Conservation (phyloP, 2,329 filamentous ascomycete genomes). For the Aspergillus sp. region DNA sequence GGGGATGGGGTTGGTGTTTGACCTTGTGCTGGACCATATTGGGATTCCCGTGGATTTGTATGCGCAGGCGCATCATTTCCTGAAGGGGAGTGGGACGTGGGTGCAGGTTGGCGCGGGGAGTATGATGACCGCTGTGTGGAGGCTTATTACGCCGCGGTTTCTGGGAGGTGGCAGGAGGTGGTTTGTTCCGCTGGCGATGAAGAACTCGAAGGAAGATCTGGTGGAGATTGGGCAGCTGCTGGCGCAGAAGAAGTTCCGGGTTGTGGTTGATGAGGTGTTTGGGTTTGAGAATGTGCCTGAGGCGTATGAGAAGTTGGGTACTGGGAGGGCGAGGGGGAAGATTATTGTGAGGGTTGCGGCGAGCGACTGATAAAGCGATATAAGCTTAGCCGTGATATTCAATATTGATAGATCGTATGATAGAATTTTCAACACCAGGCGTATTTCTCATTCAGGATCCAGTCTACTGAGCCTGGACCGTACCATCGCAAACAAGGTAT, state of each 20-base stretch:
- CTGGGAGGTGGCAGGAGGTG: slow-evolving; percentile 51
- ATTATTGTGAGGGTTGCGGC: slow-evolving; percentile 49
- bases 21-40: slow-evolving; percentile 60
- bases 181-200: slow-evolving; percentile 34
- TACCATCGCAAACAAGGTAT: slow-evolving; percentile 23
- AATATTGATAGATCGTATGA: too few relatives aligned
- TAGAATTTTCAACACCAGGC: slow-evolving; percentile 24
- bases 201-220: slow-evolving; percentile 47
- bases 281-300: slow-evolving; percentile 57
- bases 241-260: slow-evolving; percentile 57
- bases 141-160: slow-evolving; percentile 46
- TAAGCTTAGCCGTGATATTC: not conserved
- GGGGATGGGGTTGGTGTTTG: slow-evolving; percentile 50
- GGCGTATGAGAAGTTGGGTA: slow-evolving; percentile 61
- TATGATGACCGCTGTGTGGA: slow-evolving; percentile 32
- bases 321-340: slow-evolving; percentile 58
- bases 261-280: slow-evolving; percentile 57
- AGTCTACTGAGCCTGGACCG: slow-evolving; percentile 17
- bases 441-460: slow-evolving; percentile 36
- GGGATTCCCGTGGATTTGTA: slow-evolving; percentile 54
- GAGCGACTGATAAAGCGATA: not conserved
- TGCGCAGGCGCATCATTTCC: slow-evolving; percentile 52
- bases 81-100: slow-evolving; percentile 52
- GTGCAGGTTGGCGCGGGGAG: slow-evolving; percentile 52
- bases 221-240: slow-evolving; percentile 56